A percentile compares a stretch with the other conserved stretches of the same genome.
Conservation (phyloP, 2,329 filamentous ascomycete species). For the Fonsecaea multimorphosa region DNA sequence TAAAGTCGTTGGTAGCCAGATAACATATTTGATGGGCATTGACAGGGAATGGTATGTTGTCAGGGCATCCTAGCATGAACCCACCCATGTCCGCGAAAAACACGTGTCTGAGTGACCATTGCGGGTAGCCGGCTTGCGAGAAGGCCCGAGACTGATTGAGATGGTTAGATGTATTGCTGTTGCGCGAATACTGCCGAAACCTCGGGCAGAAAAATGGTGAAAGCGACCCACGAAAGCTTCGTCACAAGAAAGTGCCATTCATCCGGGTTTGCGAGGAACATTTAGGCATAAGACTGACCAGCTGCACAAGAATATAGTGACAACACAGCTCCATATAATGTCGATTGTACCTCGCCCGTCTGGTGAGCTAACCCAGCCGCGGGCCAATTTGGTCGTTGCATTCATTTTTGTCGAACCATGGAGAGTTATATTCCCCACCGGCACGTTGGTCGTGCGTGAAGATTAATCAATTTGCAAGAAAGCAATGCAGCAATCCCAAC, state of each 20-base stretch:
- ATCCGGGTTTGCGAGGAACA: background rate
- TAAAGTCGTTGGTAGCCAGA: no score
- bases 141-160: slow-evolving; percentile 3
- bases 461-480: background rate
- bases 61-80: slow-evolving; percentile 1
- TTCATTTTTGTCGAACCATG: background rate
- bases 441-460: background rate
- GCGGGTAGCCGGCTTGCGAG: slow-evolving; percentile 2
- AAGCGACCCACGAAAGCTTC: slow-evolving; percentile 3
- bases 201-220: slow-evolving; percentile 8
- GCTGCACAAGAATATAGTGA: slow-evolving; percentile 10
- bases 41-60: background rate
- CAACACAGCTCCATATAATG: slow-evolving; percentile 7
- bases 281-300: slow-evolving; percentile 6
- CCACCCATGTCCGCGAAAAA: slow-evolving; percentile 22
- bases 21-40: background rate
- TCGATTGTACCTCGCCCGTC: slow-evolving; percentile 6
- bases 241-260: background rate
- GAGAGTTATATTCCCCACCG: background rate
- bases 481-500: no score
- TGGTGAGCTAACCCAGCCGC: slow-evolving; percentile 9
- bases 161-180: background rate
- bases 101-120: slow-evolving; percentile 7
- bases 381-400: background rate
- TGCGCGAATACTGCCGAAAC: background rate